A percentile compares a stretch with the other conserved stretches of the same genome.
Conservation (phyloP, 2,329 filamentous ascomycete species). For the Onygenales sp. region DNA sequence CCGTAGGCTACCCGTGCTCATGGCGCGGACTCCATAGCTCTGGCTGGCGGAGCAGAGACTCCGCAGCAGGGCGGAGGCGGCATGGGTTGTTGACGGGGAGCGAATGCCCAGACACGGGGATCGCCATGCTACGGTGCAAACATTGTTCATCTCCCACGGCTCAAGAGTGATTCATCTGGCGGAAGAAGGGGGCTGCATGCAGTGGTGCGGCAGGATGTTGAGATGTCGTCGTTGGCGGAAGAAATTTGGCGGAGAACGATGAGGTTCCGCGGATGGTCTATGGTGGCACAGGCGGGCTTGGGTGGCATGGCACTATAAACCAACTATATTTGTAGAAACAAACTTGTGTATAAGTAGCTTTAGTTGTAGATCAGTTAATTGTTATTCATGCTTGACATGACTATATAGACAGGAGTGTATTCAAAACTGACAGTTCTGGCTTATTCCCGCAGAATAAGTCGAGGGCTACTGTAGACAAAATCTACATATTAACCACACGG, state of each 20-base stretch:
- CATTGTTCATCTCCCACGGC: conserved; percentile 30
- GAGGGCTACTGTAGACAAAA: too few relatives aligned
- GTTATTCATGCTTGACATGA: too few relatives aligned
- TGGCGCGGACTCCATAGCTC: not conserved
- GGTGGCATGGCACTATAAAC: too few relatives aligned
- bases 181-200: not conserved
- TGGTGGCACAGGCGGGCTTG: not conserved
- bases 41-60: conserved; percentile 3
- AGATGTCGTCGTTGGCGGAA: not conserved
- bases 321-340: too few relatives aligned
- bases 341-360: too few relatives aligned
- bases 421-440: too few relatives aligned
- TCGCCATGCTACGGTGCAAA: conserved; percentile 31
- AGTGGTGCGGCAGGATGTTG: not conserved
- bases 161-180: not conserved
- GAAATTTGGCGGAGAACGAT: not conserved
- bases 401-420: too few relatives aligned
- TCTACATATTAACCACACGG: too few relatives aligned
- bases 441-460: too few relatives aligned
- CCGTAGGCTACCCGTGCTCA: not conserved
- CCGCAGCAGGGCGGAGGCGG: not conserved
- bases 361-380: too few relatives aligned
- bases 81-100: conserved; percentile 13
- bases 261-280: not conserved
- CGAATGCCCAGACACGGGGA: conserved; percentile 28